Evolutionary conservation across 2,329 filamentous ascomycete genomes (phyloP).

Genomic region (Bipolaris sorokiniana): DNA sequence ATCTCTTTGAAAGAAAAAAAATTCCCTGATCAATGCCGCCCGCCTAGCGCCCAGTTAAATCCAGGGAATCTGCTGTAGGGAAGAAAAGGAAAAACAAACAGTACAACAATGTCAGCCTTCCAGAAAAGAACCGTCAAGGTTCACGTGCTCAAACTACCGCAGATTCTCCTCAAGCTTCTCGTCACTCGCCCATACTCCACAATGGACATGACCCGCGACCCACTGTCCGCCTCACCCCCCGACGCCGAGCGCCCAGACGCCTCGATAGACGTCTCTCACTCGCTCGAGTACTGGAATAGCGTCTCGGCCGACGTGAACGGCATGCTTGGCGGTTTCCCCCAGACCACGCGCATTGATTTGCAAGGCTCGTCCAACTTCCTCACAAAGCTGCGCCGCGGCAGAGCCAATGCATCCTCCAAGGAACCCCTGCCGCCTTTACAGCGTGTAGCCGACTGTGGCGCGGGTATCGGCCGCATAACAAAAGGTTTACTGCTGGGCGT

Average conservation of each 20-base stretch:
- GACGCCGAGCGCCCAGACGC: conserved; percentile 47
- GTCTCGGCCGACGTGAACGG: conserved; percentile 66
- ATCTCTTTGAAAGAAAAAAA: not conserved
- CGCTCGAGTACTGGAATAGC: conserved; percentile 59
- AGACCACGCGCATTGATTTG: conserved; percentile 73
- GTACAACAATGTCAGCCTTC: not conserved
- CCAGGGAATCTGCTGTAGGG: not conserved
- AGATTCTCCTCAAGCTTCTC: conserved; percentile 6
- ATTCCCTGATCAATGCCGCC: not conserved
- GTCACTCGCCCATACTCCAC: conserved; percentile 1
- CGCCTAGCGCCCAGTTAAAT: not conserved
- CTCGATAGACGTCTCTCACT: conserved; percentile 52
- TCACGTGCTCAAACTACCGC: conserved; percentile 7
- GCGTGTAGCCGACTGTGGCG: conserved; percentile 65
- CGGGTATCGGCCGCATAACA: conserved; percentile 82
- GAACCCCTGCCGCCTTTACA: conserved; percentile 39
- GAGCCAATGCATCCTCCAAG: conserved; percentile 27
- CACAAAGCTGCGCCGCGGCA: conserved; percentile 61
- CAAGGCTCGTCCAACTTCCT: conserved; percentile 73
- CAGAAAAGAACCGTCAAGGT: not conserved
- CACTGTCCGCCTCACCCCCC: conserved; percentile 26
- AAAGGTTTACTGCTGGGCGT: conserved; percentile 74
- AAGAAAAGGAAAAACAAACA: not conserved
- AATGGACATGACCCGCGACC: conserved; percentile 39
- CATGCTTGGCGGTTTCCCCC: conserved; percentile 78